phyloP scores from a whole-genome alignment of 164 flowering plant genomes.

The Chimonanthus praecox region DNA sequence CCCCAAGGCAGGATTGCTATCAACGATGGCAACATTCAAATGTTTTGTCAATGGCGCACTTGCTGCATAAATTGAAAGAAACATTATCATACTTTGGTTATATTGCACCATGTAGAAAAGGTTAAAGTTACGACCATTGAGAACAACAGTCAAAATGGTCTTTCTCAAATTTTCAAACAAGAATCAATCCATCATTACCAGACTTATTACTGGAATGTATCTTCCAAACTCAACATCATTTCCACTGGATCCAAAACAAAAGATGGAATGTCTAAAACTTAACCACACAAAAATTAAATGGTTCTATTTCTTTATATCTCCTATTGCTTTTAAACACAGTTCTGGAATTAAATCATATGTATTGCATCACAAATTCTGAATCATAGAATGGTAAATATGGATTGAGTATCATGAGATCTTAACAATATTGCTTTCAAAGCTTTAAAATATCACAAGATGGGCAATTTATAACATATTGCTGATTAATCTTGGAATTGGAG shows the following conservation, averaged over 20 bases:
- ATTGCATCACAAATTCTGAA: no score
- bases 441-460: background rate
- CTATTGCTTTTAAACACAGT: no score
- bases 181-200: background rate
- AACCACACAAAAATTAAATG: no score
- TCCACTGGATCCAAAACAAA: no score
- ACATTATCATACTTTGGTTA: background rate
- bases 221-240: background rate
- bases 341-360: no score
- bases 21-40: slow-evolving; percentile 81
- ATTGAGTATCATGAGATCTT: no score
- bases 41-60: slow-evolving; percentile 74
- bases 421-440: no score
- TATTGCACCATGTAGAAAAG: background rate
- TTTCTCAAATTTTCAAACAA: background rate
- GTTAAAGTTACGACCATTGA: background rate
- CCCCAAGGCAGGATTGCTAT: slow-evolving; percentile 71
- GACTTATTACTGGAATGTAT: background rate
- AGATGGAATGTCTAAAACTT: background rate
- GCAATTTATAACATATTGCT: background rate
- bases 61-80: slow-evolving; percentile 25
- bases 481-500: background rate
- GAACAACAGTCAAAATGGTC: background rate
- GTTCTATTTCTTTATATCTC: background rate
- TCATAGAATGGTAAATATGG: no score